A percentile compares a stretch with the other conserved stretches of the same genome.
Conservation (phyloP, 2,329 filamentous ascomycete species). For the Pestalotiopsis sp. region DNA sequence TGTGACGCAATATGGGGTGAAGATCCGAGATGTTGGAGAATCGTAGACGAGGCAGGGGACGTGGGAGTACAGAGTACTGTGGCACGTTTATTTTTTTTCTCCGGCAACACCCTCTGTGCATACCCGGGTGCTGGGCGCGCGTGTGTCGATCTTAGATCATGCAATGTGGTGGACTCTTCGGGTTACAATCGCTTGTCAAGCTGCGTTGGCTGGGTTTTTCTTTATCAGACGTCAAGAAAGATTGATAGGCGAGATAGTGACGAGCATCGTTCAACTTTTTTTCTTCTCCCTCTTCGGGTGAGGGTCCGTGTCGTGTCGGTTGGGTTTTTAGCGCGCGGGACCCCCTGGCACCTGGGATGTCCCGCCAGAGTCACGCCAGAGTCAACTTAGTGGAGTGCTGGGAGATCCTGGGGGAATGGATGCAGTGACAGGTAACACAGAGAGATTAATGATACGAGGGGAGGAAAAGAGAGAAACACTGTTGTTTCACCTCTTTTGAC, state of each 20-base stretch:
- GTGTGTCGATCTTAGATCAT: not conserved
- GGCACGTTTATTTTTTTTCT: not conserved
- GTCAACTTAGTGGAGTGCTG: too few relatives aligned
- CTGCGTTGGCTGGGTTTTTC: not conserved
- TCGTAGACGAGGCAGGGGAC: not conserved
- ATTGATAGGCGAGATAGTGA: too few relatives aligned
- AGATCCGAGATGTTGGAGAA: not conserved
- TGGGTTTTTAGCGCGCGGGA: too few relatives aligned
- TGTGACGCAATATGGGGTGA: not conserved
- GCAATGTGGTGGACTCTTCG: not conserved
- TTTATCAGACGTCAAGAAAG: too few relatives aligned
- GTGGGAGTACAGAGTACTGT: not conserved
- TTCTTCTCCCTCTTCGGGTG: too few relatives aligned
- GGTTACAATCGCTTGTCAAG: not conserved
- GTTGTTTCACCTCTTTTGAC: not conserved
- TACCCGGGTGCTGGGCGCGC: not conserved
- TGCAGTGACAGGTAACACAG: not conserved
- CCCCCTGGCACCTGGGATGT: too few relatives aligned
- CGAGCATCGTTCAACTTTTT: too few relatives aligned
- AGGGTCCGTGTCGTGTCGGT: too few relatives aligned
- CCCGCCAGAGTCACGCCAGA: too few relatives aligned
- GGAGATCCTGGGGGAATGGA: not conserved
- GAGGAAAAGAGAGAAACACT: not conserved
- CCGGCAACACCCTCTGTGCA: not conserved
- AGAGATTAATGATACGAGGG: not conserved